These are phyloP conservation scores for Tympanopsis confertula DNA, from an alignment of 2,329 filamentous ascomycete species.

Conservation along the genomic window DNA sequence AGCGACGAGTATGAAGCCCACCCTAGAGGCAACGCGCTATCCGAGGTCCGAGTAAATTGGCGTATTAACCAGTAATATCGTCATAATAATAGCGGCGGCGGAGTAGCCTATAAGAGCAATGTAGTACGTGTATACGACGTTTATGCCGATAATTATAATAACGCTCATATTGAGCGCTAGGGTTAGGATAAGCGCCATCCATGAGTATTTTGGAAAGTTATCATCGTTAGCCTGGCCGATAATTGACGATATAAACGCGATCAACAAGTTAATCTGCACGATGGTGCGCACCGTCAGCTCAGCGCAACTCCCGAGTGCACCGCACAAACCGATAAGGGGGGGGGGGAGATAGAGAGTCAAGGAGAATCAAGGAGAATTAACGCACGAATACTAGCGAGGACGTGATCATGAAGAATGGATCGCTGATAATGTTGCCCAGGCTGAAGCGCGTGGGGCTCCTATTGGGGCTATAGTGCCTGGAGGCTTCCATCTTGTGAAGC, in stretches of 20 bases:
- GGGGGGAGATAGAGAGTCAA: no score
- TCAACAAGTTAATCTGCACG: constrained; percentile 79
- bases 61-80: constrained; percentile 75
- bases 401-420: constrained; percentile 93
- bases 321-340: no score
- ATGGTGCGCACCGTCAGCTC: no score
- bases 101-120: constrained; percentile 85
- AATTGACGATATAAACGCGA: constrained; percentile 78
- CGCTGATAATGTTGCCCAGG: constrained; percentile 82
- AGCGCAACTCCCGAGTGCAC: no score
- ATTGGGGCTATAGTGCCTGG: constrained; percentile 40
- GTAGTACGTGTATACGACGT: constrained; percentile 78
- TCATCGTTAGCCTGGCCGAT: constrained; percentile 44
- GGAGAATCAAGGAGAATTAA: no score
- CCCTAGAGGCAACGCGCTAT: constrained; percentile 73
- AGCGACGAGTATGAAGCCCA: constrained; percentile 84
- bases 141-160: constrained; percentile 71
- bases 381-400: no score
- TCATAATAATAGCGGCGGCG: constrained; percentile 70
- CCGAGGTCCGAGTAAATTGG: constrained; percentile 68
- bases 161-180: constrained; percentile 73
- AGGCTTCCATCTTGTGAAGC: constrained; percentile 69
- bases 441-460: constrained; percentile 53
- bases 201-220: constrained; percentile 72
- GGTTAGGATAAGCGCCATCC: constrained; percentile 84